Evolutionary conservation across 192 early-diverging fungal species (phyloP).

Genomic region (Backusella tuberculispora): DNA sequence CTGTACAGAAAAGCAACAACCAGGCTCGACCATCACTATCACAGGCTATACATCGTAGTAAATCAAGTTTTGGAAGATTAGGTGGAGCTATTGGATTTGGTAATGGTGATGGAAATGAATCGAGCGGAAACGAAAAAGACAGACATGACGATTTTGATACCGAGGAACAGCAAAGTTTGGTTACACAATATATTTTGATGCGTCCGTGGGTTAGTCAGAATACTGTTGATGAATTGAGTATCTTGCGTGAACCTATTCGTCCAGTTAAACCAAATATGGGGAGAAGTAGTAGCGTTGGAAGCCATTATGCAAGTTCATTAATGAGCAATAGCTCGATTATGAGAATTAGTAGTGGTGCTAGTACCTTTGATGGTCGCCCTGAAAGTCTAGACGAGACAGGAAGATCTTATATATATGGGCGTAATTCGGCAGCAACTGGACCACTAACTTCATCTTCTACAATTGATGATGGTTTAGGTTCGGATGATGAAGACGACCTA

Average conservation of each 20-base stretch:
- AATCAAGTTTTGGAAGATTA: constrained; percentile 37
- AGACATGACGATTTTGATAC: constrained; percentile 5
- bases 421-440: not conserved
- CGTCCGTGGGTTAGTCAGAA: constrained; percentile 71
- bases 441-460: constrained; percentile 18
- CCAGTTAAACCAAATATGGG: not conserved
- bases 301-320: constrained; percentile 22
- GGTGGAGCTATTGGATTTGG: constrained; percentile 32
- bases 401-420: constrained; percentile 12
- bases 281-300: constrained; percentile 16
- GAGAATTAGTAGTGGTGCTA: constrained; percentile 18
- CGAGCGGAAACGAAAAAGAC: constrained; percentile 4
- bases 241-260: constrained; percentile 59
- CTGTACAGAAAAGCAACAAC: constrained; percentile 45
- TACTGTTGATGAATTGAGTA: constrained; percentile 75
- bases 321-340: constrained; percentile 23
- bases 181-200: constrained; percentile 69
- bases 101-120: constrained; percentile 28
- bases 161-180: constrained; percentile 50
- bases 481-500: constrained; percentile 2
- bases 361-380: constrained; percentile 12
- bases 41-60: constrained; percentile 50
- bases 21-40: constrained; percentile 55
- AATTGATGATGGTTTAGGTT: constrained; percentile 1
- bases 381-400: constrained; percentile 3